Conservation (phyloP, 2,329 filamentous ascomycete genomes). For the Trichophyton verrucosum region DNA sequence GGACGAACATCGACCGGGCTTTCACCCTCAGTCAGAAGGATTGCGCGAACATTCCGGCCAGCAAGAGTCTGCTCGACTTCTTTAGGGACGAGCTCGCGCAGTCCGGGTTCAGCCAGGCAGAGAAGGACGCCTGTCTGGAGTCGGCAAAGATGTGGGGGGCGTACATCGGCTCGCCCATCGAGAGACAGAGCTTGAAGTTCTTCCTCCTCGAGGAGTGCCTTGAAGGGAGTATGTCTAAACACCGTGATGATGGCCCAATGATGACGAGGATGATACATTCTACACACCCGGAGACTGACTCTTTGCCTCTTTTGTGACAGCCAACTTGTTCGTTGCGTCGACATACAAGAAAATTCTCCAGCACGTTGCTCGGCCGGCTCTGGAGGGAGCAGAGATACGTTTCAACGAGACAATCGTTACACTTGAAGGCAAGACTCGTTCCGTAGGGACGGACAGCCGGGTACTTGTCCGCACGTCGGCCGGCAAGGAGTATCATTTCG, state of each 20-base stretch:
- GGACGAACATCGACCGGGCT: constrained; percentile 47
- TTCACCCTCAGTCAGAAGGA: constrained; percentile 48
- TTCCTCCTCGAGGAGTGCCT: constrained; percentile 56
- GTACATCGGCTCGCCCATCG: constrained; percentile 49
- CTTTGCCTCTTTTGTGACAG: constrained; percentile 27
- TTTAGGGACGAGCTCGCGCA: constrained; percentile 40
- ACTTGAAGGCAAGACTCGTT: constrained; percentile 23
- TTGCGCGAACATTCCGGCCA: constrained; percentile 37
- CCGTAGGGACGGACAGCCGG: constrained; percentile 20
- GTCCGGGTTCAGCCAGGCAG: constrained; percentile 26
- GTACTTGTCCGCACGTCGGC: constrained; percentile 34
- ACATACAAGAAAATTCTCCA: constrained; percentile 48
- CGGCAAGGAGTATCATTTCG: constrained; percentile 31
- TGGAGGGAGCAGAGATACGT: constrained; percentile 37
- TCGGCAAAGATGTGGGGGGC: constrained; percentile 51
- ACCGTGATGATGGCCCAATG: neutral
- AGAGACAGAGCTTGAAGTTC: constrained; percentile 50
- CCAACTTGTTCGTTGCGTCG: constrained; percentile 48
- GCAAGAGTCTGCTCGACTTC: constrained; percentile 46
- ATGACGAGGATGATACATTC: neutral
- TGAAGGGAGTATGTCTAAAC: constrained; percentile 39
- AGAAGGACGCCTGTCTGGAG: constrained; percentile 39
- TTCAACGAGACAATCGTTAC: constrained; percentile 35
- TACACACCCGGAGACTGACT: constrained; percentile 4
- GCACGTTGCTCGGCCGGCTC: constrained; percentile 38